Percentiles rank a stretch among this genome's conserved stretches.
Evolutionary conservation across 768 basidiomycete species (phyloP).

Genomic region (Boletus barrowsii): DNA sequence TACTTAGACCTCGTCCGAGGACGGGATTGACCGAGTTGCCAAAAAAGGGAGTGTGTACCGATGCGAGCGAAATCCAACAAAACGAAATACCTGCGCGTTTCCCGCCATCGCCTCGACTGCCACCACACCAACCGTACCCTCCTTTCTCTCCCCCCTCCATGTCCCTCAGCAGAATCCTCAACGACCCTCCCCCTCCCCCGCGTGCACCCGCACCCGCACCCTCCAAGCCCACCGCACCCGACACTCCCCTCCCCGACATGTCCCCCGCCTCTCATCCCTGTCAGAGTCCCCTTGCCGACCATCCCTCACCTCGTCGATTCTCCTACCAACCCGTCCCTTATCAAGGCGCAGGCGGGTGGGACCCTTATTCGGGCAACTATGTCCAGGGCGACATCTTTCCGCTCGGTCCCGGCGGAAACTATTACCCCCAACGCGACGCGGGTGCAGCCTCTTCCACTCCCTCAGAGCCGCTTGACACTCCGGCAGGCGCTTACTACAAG

Average conservation of each 20-base stretch:
- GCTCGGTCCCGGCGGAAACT: conserved; percentile 35
- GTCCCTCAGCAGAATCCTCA: conserved; percentile 79
- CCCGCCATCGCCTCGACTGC: conserved; percentile 31
- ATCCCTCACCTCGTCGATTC: conserved; percentile 33
- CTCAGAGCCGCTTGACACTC: conserved; percentile 18
- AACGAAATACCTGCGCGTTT: conserved; percentile 32
- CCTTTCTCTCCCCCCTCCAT: conserved; percentile 36
- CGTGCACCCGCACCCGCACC: conserved; percentile 9
- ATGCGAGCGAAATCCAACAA: conserved; percentile 36
- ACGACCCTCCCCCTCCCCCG: conserved; percentile 59
- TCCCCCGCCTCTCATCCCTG: conserved; percentile 21
- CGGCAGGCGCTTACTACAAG: conserved; percentile 28
- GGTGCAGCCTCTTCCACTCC: conserved; percentile 10
- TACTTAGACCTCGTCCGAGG: conserved; percentile 14
- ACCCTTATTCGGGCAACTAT: conserved; percentile 36
- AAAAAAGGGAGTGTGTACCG: conserved; percentile 31
- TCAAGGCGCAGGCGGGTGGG: conserved; percentile 41
- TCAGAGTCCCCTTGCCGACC: conserved; percentile 26
- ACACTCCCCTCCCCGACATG: conserved; percentile 21
- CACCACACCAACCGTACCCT: conserved; percentile 16
- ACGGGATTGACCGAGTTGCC: conserved; percentile 25
- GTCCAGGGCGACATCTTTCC: conserved; percentile 38
- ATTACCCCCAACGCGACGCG: conserved; percentile 31
- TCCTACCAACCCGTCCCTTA: conserved; percentile 38
- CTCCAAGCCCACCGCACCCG: conserved; percentile 12